phyloP scores from a whole-genome alignment of 2,329 filamentous ascomycete genomes.

The Talaromyces islandicus region DNA sequence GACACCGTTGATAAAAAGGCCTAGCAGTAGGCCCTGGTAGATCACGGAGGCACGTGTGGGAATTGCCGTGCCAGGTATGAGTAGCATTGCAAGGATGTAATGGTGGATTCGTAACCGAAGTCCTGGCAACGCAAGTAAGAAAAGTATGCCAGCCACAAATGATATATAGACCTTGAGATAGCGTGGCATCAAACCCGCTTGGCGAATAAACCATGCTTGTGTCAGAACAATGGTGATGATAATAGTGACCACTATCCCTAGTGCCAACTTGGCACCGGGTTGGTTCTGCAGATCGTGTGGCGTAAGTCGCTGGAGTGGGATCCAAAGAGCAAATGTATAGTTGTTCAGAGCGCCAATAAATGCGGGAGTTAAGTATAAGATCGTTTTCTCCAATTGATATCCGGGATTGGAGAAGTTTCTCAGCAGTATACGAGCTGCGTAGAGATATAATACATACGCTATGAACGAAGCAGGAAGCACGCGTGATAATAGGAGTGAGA shows the following conservation, averaged over 20 bases:
- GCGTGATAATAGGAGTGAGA: conserved; percentile 73
- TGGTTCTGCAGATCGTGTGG: conserved; percentile 82
- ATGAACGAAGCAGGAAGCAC: conserved; percentile 84
- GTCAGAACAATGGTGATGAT: conserved; percentile 63
- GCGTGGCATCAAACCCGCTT: conserved; percentile 71
- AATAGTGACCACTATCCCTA: conserved; percentile 69
- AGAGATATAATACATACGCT: conserved; percentile 80
- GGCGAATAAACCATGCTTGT: conserved; percentile 80
- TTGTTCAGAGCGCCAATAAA: conserved; percentile 92
- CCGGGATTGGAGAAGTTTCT: conserved; percentile 55
- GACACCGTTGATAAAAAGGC: conserved; percentile 88
- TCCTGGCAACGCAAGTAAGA: conserved; percentile 66
- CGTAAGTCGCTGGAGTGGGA: conserved; percentile 88
- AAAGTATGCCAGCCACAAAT: conserved; percentile 60
- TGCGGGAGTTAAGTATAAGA: conserved; percentile 82
- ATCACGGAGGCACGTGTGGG: conserved; percentile 78
- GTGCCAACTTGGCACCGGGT: conserved; percentile 77
- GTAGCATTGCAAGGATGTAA: conserved; percentile 80
- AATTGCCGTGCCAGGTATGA: conserved; percentile 82
- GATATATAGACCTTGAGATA: conserved; percentile 74
- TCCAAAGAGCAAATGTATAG: conserved; percentile 81
- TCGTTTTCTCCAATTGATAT: conserved; percentile 75
- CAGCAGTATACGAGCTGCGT: conserved; percentile 69
- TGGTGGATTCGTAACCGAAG: conserved; percentile 88
- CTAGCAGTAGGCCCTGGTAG: conserved; percentile 84